These are phyloP conservation scores for Gamarada debralockiae DNA, from an alignment of 495 filamentous ascomycete genomes.

Conservation along the genomic window DNA sequence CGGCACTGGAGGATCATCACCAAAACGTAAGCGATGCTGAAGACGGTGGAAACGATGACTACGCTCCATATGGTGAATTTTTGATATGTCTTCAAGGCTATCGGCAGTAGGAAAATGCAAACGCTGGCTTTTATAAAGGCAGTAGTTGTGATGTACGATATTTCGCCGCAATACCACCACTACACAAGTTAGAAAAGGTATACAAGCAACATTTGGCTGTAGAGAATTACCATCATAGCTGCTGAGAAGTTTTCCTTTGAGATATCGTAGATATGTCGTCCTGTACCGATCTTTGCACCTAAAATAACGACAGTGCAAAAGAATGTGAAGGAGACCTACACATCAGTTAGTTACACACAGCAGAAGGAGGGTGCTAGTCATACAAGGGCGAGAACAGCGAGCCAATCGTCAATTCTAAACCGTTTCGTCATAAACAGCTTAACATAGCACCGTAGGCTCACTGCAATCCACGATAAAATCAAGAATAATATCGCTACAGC, in stretches of 20 bases:
- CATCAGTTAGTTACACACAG: neutral
- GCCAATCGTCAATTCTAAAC: constrained; percentile 3
- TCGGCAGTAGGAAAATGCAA: constrained; percentile 35
- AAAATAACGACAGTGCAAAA: constrained; percentile 1
- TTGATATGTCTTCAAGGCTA: constrained; percentile 30
- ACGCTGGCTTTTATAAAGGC: constrained; percentile 32
- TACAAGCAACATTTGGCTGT: neutral
- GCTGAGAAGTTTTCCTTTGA: neutral
- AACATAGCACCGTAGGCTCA: neutral
- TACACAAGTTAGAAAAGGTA: neutral
- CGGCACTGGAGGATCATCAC: constrained; percentile 40
- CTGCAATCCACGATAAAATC: constrained; percentile 1
- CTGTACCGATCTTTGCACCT: neutral
- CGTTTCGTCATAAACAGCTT: neutral
- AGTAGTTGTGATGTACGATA: constrained; percentile 30
- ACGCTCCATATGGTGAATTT: constrained; percentile 29
- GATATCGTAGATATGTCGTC: neutral
- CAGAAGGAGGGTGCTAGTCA: neutral
- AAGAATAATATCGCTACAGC: neutral
- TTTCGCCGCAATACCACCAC: constrained; percentile 26
- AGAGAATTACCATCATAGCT: neutral
- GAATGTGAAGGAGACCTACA: constrained; percentile 1
- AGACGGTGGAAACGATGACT: constrained; percentile 27
- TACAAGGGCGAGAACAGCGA: neutral
- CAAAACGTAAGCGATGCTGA: constrained; percentile 34